Conservation (phyloP, 2,329 filamentous ascomycete species). For the Penicillium hesseltinei region DNA sequence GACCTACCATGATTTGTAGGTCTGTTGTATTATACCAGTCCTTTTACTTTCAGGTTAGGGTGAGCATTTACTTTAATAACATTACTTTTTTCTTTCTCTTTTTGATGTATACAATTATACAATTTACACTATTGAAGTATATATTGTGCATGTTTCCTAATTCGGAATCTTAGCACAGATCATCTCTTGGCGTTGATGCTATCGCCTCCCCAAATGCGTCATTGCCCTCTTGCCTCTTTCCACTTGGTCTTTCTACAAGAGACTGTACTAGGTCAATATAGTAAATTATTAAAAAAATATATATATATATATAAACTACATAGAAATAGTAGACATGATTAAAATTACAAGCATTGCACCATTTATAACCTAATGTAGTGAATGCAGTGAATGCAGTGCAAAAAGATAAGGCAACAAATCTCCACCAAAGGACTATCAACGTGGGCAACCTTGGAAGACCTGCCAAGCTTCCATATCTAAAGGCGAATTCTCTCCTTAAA, state of each 20-base stretch:
- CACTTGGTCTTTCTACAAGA: too few species aligned
- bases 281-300: not conserved
- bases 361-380: not conserved
- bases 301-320: too few species aligned
- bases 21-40: constrained; percentile 6
- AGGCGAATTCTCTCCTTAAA: not conserved
- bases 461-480: constrained; percentile 1
- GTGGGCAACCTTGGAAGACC: constrained; percentile 1
- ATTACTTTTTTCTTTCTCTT: not conserved
- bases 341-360: not conserved
- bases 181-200: not conserved
- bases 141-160: not conserved
- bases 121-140: not conserved
- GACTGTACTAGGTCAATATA: not conserved
- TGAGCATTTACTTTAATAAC: constrained; percentile 1
- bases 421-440: constrained; percentile 7
- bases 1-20: not conserved
- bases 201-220: constrained; percentile 3
- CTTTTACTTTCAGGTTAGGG: not conserved
- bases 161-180: not conserved
- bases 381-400: not conserved
- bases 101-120: not conserved
- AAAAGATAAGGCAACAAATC: not conserved
- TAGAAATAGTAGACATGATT: not conserved
- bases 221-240: not conserved